Percentiles rank a stretch among this genome's conserved stretches.
Evolutionary conservation across 1,284 basidiomycete species (phyloP).

Genomic region (Entoloma clypeatum): DNA sequence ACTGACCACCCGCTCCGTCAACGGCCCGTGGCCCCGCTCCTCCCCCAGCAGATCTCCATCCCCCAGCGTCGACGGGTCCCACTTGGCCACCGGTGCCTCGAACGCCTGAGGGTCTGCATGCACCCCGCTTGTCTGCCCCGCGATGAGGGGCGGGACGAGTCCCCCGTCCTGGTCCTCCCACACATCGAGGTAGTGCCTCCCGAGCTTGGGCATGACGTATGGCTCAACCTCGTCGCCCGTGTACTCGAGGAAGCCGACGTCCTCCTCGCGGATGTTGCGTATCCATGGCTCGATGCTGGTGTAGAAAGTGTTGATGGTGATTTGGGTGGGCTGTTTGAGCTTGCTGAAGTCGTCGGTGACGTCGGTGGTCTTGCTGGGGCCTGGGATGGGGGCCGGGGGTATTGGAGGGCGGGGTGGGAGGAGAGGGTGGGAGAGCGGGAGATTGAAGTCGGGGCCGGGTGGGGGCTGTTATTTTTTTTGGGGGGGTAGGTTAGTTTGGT

Average conservation of each 20-base stretch:
- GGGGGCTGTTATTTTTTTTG: slow-evolving; percentile 37
- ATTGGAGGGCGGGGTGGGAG: slow-evolving; percentile 65
- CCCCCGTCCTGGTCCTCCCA: slow-evolving; percentile 88
- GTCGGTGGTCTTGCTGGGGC: slow-evolving; percentile 77
- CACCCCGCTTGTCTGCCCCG: slow-evolving; percentile 35
- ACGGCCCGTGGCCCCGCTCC: slow-evolving; percentile 71
- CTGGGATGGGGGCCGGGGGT: slow-evolving; percentile 64
- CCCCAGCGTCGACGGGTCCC: slow-evolving; percentile 68
- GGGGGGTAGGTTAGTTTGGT: slow-evolving; percentile 9
- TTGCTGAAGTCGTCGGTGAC: slow-evolving; percentile 87
- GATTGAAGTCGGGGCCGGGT: slow-evolving; percentile 52
- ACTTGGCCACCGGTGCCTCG: slow-evolving; percentile 50
- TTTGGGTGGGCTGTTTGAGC: slow-evolving; percentile 68
- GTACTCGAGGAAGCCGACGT: slow-evolving; percentile 84
- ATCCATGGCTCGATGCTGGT: slow-evolving; percentile 83
- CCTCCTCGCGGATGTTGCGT: slow-evolving; percentile 84
- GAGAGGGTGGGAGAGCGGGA: slow-evolving; percentile 48
- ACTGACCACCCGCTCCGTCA: slow-evolving; percentile 79
- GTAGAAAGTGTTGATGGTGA: slow-evolving; percentile 72
- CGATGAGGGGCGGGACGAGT: slow-evolving; percentile 29
- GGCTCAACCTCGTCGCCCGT: slow-evolving; percentile 86
- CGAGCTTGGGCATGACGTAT: slow-evolving; percentile 82
- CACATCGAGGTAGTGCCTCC: slow-evolving; percentile 82
- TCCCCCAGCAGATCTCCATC: slow-evolving; percentile 64
- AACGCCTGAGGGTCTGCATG: slow-evolving; percentile 30